A percentile compares a stretch with the other conserved stretches of the same genome.
Conservation (phyloP, 1,284 basidiomycete genomes). For the Ceraceosorus bombacis region DNA sequence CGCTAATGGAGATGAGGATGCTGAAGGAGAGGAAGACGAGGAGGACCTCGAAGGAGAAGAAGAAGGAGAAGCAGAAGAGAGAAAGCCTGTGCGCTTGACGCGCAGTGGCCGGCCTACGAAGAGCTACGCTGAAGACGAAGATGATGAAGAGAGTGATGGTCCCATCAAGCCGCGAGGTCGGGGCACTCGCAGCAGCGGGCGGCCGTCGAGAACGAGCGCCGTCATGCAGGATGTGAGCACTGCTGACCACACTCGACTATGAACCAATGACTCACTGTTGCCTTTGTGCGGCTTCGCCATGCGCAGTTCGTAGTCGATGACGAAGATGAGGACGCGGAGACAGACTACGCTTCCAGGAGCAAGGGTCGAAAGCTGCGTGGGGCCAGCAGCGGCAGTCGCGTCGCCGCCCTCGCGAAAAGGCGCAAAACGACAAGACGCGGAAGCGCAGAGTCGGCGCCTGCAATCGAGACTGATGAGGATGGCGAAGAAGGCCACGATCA, state of each 20-base stretch:
- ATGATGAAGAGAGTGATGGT: slow-evolving; percentile 2
- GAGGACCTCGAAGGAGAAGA: not conserved
- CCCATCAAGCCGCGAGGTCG: not conserved
- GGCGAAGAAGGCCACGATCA: slow-evolving; percentile 32
- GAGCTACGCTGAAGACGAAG: slow-evolving; percentile 5
- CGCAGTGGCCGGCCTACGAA: slow-evolving; percentile 8
- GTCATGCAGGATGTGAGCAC: slow-evolving; percentile 1
- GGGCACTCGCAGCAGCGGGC: not conserved
- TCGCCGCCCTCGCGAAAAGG: not conserved
- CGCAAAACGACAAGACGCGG: slow-evolving; percentile 4
- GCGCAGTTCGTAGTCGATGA: slow-evolving; percentile 6
- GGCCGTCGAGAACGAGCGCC: not conserved
- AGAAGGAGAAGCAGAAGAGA: slow-evolving; percentile 4
- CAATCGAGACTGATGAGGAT: slow-evolving; percentile 11
- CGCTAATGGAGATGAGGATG: slow-evolving; percentile 3
- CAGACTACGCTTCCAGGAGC: not conserved
- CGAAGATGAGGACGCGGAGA: slow-evolving; percentile 9
- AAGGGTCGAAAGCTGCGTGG: not conserved
- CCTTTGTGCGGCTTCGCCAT: not conserved
- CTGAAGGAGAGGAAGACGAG: slow-evolving; percentile 7
- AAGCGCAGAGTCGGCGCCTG: slow-evolving; percentile 17
- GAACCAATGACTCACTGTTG: not conserved
- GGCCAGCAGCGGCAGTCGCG: not conserved
- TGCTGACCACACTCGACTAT: not conserved
- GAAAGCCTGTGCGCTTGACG: not conserved